phyloP scores from a whole-genome alignment of 73 alveolate genomes.

The Paramecium sonneborni region DNA sequence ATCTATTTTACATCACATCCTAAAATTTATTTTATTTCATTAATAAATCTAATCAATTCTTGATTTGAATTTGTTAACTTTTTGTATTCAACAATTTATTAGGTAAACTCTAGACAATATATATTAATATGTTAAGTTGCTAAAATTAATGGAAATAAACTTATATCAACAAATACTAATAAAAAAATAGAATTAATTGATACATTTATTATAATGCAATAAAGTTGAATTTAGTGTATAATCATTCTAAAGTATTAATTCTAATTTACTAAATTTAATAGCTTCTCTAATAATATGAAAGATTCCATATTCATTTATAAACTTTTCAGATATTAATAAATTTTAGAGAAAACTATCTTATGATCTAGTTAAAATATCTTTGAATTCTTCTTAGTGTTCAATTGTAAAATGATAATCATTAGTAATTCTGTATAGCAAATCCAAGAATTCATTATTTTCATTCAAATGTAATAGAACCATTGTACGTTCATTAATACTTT shows the following conservation, averaged over 20 bases:
- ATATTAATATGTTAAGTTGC: neutral
- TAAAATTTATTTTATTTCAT: neutral
- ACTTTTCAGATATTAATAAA: neutral
- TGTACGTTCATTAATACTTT: neutral
- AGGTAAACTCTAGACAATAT: neutral
- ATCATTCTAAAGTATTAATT: neutral
- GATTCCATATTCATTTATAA: constrained; percentile 30
- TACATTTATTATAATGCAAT: constrained; percentile 17
- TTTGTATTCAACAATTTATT: neutral
- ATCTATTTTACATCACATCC: neutral
- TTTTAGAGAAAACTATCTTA: constrained; percentile 4
- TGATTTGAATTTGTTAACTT: neutral
- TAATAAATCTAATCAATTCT: neutral
- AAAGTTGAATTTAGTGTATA: neutral
- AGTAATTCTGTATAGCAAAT: neutral
- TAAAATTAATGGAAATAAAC: neutral
- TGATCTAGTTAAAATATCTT: neutral
- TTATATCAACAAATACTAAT: neutral
- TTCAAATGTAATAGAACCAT: neutral
- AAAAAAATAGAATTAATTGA: neutral
- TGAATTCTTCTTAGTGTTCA: neutral
- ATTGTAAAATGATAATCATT: constrained; percentile 12
- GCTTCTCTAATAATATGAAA: constrained; percentile 17
- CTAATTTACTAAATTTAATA: neutral
- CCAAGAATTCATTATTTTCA: neutral